Evolutionary conservation across 1,139 yeast species (phyloP).

Genomic region (Pichia sp.): DNA sequence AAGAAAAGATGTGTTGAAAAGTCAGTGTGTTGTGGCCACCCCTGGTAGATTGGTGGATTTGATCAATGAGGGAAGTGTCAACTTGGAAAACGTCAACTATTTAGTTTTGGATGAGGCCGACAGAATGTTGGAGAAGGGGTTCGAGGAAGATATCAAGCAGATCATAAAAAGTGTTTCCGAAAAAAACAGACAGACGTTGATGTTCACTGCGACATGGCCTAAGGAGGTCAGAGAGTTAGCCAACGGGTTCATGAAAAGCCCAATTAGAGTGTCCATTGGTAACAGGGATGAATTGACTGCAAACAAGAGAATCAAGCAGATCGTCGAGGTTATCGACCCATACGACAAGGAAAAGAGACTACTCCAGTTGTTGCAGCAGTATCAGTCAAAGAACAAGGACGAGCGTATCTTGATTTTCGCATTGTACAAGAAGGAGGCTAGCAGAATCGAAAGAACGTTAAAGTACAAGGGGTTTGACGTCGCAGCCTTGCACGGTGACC

Average conservation of each 20-base stretch:
- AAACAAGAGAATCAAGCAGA: conserved; percentile 86
- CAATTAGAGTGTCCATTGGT: conserved; percentile 89
- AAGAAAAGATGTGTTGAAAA: conserved; percentile 55
- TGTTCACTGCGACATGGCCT: conserved; percentile 91
- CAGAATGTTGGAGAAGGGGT: conserved; percentile 95
- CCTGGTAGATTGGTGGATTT: conserved; percentile 95
- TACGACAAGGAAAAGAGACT: conserved; percentile 74
- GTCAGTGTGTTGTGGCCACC: conserved; percentile 85
- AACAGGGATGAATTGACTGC: conserved; percentile 92
- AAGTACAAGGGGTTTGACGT: conserved; percentile 71
- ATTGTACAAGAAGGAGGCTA: conserved; percentile 91
- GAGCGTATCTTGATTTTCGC: conserved; percentile 91
- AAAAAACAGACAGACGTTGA: conserved; percentile 67
- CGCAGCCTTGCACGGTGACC: conserved; percentile 95
- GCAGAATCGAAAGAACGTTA: conserved; percentile 77
- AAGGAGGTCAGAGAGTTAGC: conserved; percentile 93
- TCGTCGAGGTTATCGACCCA: conserved; percentile 90
- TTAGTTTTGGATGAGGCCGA: conserved; percentile 96
- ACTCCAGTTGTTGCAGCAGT: conserved; percentile 65
- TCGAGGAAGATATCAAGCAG: conserved; percentile 89
- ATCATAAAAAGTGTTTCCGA: conserved; percentile 58
- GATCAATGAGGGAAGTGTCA: conserved; percentile 81
- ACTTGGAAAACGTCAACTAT: conserved; percentile 64
- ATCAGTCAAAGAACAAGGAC: conserved; percentile 57
- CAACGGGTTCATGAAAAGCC: conserved; percentile 69